A percentile compares a stretch with the other conserved stretches of the same genome.
phyloP scores from a whole-genome alignment of 495 filamentous ascomycete genomes.

The Penicillium lividum region DNA sequence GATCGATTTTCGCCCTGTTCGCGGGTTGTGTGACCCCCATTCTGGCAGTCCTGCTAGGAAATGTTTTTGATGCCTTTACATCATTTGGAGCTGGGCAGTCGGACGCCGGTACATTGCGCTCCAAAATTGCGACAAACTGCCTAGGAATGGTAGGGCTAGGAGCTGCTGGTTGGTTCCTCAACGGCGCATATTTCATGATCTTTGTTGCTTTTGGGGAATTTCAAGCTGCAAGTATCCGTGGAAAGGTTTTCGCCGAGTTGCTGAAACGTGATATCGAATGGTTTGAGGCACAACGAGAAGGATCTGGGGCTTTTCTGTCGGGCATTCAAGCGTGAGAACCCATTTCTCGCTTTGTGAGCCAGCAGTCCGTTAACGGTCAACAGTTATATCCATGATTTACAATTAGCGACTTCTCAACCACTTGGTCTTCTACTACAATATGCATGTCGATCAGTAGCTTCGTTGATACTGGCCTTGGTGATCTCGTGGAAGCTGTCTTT shows the following conservation, averaged over 20 bases:
- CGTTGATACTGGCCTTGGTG: conserved; percentile 70
- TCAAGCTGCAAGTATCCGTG: conserved; percentile 66
- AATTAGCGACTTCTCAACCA: conserved; percentile 74
- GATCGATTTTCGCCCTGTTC: conserved; percentile 56
- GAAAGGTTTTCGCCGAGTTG: conserved; percentile 64
- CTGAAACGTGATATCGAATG: conserved; percentile 74
- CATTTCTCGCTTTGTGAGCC: not conserved
- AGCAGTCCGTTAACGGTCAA: not conserved
- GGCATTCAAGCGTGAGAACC: conserved; percentile 68
- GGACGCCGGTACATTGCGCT: conserved; percentile 48
- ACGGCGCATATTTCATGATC: conserved; percentile 60
- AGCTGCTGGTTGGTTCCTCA: conserved; percentile 61
- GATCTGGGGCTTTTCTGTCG: conserved; percentile 69
- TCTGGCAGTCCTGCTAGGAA: conserved; percentile 71
- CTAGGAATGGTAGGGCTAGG: conserved; percentile 62
- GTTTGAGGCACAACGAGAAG: conserved; percentile 75
- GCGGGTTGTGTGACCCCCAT: conserved; percentile 64
- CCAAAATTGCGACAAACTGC: conserved; percentile 57
- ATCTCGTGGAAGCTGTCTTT: conserved; percentile 84
- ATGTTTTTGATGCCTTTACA: conserved; percentile 71
- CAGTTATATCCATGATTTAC: conserved; percentile 82
- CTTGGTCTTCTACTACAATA: conserved; percentile 69
- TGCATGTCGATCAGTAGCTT: conserved; percentile 57
- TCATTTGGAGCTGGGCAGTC: conserved; percentile 61
- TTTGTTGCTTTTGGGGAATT: conserved; percentile 82